These are phyloP conservation scores for Candida hispaniensis DNA, from an alignment of 805 yeast species.

Conservation along the genomic window DNA sequence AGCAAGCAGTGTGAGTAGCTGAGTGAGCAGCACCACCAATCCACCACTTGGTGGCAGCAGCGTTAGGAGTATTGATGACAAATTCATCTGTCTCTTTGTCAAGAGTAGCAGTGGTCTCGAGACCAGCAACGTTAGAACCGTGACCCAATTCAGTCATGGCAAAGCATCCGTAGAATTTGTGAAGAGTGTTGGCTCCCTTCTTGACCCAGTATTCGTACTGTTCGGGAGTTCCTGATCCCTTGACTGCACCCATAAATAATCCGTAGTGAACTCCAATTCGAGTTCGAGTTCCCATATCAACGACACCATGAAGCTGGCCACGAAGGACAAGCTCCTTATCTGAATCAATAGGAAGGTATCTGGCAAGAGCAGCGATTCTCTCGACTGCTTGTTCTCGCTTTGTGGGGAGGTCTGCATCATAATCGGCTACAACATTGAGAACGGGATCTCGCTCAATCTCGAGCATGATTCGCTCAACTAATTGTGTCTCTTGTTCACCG, in stretches of 20 bases:
- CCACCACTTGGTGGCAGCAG: constrained; percentile 97
- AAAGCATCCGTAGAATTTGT: constrained; percentile 61
- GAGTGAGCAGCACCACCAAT: constrained; percentile 96
- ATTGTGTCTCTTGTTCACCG: constrained; percentile 31
- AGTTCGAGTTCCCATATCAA: constrained; percentile 70
- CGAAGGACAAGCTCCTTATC: constrained; percentile 23
- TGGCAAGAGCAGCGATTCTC: constrained; percentile 24
- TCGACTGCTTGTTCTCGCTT: constrained; percentile 31
- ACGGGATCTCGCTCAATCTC: constrained; percentile 48
- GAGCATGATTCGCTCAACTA: constrained; percentile 31
- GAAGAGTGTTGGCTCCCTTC: constrained; percentile 35
- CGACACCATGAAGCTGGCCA: constrained; percentile 24
- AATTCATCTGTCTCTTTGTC: constrained; percentile 57
- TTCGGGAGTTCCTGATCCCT: constrained; percentile 77
- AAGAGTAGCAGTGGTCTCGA: constrained; percentile 80
- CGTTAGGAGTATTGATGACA: constrained; percentile 70
- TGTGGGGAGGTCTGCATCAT: constrained; percentile 36
- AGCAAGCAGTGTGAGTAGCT: constrained; percentile 75
- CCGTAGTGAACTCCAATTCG: constrained; percentile 83
- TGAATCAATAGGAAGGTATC: constrained; percentile 18
- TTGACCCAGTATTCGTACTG: constrained; percentile 75
- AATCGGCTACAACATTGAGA: constrained; percentile 34
- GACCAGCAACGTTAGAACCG: constrained; percentile 88
- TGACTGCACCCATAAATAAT: constrained; percentile 63
- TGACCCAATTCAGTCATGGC: constrained; percentile 90